Base-by-base conservation (phyloP, 306 rosid species). In the Vachellia pachyceras region DNA sequence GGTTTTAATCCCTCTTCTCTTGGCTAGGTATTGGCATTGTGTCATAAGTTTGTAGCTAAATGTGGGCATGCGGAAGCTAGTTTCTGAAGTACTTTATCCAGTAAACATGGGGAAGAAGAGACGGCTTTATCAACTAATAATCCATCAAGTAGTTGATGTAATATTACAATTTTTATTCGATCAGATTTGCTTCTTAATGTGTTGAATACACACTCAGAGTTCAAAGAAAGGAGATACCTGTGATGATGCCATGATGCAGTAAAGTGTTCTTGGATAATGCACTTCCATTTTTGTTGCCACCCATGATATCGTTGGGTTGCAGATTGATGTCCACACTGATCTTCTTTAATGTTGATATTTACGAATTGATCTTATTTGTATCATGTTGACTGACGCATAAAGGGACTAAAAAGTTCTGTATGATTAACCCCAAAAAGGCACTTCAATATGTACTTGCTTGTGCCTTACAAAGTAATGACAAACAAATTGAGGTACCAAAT, bases 61-160 rank as follows among this genome's bases (percentile, higher is more conserved):
- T 6, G 22, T 50, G 58, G 58, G 68, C 40, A 13, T 12, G 33
- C 12, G 35, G 15, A 25, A 37, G 23, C 8, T 14, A 65, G 17
- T 36, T 65, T 65, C 70, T 65, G 23, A 23, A 36, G 70, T 7
- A 7, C 25, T 36, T 10, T 65, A 35, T 65, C 45, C 45, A 15
- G 45, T 8, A 4, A 40, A 41, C n/a, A 36, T 13, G 5, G 50
- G 50, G 17, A 40, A 58, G 60, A 58, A 12, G 61, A 72, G 13
- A 65, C 23, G n/a, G 29, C 33, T 29, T 83, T 45, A 36, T 61
- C 46, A 46, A 69, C 2, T 23, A 35, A 15, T 52, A 76, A 80
- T 80, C 73, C 52, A 40, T 80, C 71, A 33, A 72, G 35, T 63
- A 37, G 35, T 77, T 73, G 50, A 52, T 76, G 72, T 45, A 18